These are phyloP conservation scores for Auxenochlorella pyrenoidosa DNA, from an alignment of 139 green algal species.

Conservation along the genomic window DNA sequence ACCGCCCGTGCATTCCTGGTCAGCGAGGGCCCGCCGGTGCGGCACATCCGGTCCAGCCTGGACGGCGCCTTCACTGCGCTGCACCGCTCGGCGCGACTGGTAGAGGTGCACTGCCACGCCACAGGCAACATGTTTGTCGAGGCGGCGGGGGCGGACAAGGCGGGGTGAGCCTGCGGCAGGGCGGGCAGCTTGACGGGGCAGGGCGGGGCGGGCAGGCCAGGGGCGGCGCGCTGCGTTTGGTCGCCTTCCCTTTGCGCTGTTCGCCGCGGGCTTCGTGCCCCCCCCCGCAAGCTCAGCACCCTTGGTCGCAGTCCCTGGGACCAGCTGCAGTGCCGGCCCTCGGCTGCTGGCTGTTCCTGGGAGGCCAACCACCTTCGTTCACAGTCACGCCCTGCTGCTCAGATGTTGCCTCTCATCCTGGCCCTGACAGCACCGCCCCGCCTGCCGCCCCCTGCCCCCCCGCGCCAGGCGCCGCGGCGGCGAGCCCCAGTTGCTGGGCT, in stretches of 20 bases:
- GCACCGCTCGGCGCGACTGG: slow-evolving; percentile 23
- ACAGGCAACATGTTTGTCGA: slow-evolving; percentile 46
- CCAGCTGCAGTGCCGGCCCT: background rate
- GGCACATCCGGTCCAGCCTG: slow-evolving; percentile 18
- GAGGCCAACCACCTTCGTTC: too few species aligned
- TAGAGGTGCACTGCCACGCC: slow-evolving; percentile 39
- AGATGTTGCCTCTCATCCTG: background rate
- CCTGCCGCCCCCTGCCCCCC: background rate
- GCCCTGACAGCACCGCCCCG: background rate
- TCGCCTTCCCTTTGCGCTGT: too few species aligned
- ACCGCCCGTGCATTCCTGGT: slow-evolving; percentile 35
- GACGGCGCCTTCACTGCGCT: slow-evolving; percentile 40
- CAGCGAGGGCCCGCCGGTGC: slow-evolving; percentile 35
- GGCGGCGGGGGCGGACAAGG: slow-evolving; percentile 10
- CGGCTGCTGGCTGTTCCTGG: background rate
- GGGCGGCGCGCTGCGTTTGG: background rate
- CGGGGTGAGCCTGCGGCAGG: slow-evolving; percentile 8
- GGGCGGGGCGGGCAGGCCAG: background rate
- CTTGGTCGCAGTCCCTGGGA: background rate
- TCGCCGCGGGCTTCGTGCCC: background rate
- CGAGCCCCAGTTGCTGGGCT: slow-evolving; percentile 31
- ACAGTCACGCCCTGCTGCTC: too few species aligned
- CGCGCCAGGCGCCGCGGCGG: slow-evolving; percentile 8
- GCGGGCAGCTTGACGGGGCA: background rate
- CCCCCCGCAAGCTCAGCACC: too few species aligned